Base-by-base conservation (phyloP, 2,329 filamentous ascomycete genomes). In the Xylariaceae sp. region DNA sequence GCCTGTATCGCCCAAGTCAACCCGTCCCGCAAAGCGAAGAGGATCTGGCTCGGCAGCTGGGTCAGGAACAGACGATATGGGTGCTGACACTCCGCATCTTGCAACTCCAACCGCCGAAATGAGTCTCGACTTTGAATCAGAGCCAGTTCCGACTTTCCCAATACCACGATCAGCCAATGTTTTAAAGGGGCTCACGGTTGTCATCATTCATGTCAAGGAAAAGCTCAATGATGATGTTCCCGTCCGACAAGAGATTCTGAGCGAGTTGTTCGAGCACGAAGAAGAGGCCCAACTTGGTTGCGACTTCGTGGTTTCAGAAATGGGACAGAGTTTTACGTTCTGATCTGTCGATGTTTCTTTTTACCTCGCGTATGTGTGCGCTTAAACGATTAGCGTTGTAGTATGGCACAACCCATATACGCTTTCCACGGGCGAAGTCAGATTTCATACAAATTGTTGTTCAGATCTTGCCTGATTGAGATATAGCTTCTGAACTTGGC, bases 151-250 rank as follows among this genome's bases (percentile, higher is more conserved):
- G 17, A 28, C 38, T 15, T 32, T 17, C 13, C 13, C 30, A 13
- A n/a, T 17, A n/a, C 13, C 30, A 6, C 6, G 22, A 11, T 26
- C 22, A 11, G 6, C 22, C 6, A 26, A 26, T 11, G 22, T 11
- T 6, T 26, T 98, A 4, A 69, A 73, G 39, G 89, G 89, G 0
- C 61, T 97, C 19, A 85, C 81, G 48, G 72, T 98, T 2, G 82
- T 96, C 37, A 80, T 97, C 41, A 97, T 97, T 29, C 93, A 98
- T 60, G 79, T 97, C 57, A 98, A 98, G 62, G 91, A 97, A 50
- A 84, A 78, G 17, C 68, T 96, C 41, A 71, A 74, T 8, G 89
- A 95, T 59, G 87, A 81, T 0, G 78, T 79, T 19, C 62, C 68
- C 0, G 78, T 79, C 19, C 62, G 68, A 36, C 80, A 87, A 3